Conservation (phyloP, 441 rosid genomes). For the Kokia cookei region DNA sequence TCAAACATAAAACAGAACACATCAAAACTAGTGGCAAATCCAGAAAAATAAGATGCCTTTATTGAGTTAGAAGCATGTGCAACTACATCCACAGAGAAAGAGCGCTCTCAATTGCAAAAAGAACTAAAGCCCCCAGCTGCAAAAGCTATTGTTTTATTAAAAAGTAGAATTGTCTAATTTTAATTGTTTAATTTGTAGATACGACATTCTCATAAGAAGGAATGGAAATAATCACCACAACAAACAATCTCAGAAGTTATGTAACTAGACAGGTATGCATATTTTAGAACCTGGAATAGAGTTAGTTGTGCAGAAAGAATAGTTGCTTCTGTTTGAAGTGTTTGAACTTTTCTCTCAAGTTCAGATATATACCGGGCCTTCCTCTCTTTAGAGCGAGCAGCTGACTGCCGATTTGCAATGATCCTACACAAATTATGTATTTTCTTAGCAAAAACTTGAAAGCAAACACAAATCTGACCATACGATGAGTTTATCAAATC, state of each 20-base stretch:
- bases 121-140: background rate
- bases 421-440: constrained; percentile 37
- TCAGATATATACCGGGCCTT: constrained; percentile 80
- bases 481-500: background rate
- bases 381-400: constrained; percentile 88
- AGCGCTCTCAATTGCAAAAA: background rate
- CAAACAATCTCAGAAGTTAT: background rate
- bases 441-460: background rate
- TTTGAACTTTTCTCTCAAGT: constrained; percentile 80
- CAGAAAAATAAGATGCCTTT: constrained; percentile 4
- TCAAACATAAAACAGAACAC: background rate
- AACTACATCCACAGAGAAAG: background rate
- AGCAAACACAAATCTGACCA: background rate
- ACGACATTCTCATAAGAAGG: background rate
- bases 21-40: background rate
- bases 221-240: background rate
- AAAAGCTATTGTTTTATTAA: background rate
- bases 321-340: constrained; percentile 88
- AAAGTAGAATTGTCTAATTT: background rate
- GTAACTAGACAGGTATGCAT: background rate
- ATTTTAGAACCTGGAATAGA: constrained; percentile 55
- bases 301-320: constrained; percentile 85
- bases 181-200: background rate
- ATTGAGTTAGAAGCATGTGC: background rate
- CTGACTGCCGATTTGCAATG: constrained; percentile 83